phyloP scores from a whole-genome alignment of 768 basidiomycete genomes.

The Tephrocybe rancida region DNA sequence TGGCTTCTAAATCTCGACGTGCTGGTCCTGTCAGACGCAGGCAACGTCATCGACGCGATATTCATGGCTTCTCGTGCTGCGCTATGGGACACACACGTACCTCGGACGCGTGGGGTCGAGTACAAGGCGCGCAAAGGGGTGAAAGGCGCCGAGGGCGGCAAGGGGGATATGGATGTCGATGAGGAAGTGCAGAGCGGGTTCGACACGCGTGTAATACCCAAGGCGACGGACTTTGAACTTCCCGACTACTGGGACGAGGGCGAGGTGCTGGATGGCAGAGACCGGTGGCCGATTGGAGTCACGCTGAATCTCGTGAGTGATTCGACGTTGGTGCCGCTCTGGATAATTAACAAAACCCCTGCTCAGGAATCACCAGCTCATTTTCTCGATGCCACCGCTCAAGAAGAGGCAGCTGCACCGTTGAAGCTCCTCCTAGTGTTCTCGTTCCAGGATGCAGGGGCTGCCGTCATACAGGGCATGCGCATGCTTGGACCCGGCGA shows the following conservation, averaged over 20 bases:
- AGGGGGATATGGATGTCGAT: constrained; percentile 61
- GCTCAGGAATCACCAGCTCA: constrained; percentile 57
- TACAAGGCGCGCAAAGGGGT: constrained; percentile 51
- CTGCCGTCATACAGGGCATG: constrained; percentile 59
- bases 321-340: too few relatives aligned
- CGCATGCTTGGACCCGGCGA: constrained; percentile 67
- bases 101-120: constrained; percentile 69
- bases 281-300: constrained; percentile 74
- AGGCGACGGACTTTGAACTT: constrained; percentile 82
- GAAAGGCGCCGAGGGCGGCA: constrained; percentile 18
- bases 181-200: constrained; percentile 52
- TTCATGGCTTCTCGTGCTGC: constrained; percentile 82
- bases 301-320: constrained; percentile 74
- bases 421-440: constrained; percentile 64
- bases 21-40: constrained; percentile 72
- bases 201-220: constrained; percentile 51
- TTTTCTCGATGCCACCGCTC: constrained; percentile 72
- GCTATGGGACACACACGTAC: constrained; percentile 81
- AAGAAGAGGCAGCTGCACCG: constrained; percentile 72
- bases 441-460: constrained; percentile 49
- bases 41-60: constrained; percentile 76
- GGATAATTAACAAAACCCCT: neutral
- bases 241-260: constrained; percentile 90
- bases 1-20: constrained; percentile 81
- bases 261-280: constrained; percentile 58